Conservation (phyloP, 2,329 filamentous ascomycete genomes). For the Cladosporium sp. region DNA sequence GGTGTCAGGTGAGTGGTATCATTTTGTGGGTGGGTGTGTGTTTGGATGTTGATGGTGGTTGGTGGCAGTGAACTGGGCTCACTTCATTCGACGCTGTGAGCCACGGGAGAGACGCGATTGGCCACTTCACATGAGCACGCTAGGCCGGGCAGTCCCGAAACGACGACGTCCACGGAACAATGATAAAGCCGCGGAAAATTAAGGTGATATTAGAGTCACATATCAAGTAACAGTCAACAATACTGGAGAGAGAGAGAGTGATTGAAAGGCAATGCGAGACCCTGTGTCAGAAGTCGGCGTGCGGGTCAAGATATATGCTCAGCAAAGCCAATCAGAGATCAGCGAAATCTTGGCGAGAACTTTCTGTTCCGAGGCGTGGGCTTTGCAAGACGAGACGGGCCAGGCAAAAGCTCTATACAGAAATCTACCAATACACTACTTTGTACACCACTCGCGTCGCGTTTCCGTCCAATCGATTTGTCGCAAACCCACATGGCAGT, state of each 20-base stretch:
- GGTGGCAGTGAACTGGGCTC: not conserved
- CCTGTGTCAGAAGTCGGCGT: not conserved
- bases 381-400: not conserved
- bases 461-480: not conserved
- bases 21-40: not conserved
- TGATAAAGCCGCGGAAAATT: not conserved
- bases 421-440: not conserved
- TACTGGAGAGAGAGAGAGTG: not conserved
- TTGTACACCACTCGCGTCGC: not conserved
- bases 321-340: not conserved
- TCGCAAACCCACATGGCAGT: conserved; percentile 8
- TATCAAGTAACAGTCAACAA: too few relatives aligned
- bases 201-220: too few relatives aligned
- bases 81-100: not conserved
- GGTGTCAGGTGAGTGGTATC: not conserved
- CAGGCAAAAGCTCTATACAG: conserved; percentile 5
- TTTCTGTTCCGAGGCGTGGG: conserved; percentile 5
- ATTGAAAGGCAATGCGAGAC: not conserved
- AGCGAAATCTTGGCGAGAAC: conserved; percentile 9
- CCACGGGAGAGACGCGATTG: not conserved
- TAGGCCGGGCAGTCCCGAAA: not conserved
- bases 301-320: conserved; percentile 9
- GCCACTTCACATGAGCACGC: not conserved
- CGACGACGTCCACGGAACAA: not conserved
- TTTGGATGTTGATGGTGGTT: not conserved